Evolutionary conservation across 192 early-diverging fungal species (phyloP), one percentile per base, ranked within the genome.

Genomic region (Backusella morwellensis): DNA sequence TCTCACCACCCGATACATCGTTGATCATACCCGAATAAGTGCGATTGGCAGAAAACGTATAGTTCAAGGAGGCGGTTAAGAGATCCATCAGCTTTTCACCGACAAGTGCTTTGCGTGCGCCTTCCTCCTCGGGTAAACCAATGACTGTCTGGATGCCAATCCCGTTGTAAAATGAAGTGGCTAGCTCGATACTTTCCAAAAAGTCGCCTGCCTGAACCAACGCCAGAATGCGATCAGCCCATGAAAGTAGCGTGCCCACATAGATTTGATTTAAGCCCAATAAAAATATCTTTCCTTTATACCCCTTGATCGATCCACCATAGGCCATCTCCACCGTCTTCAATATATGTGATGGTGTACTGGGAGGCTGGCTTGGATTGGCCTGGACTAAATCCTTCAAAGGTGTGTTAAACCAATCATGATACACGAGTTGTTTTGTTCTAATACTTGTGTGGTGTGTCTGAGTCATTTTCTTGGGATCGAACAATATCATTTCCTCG

Each of bases 401-500:
- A 26, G 84, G 67, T 0, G 70, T 36, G 2, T 72, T 79, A 44
- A 83, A 90, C 75, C 83, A 83, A 75, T 90, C 87, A 67, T 90
- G 89, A 69, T 87, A 90, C 3, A 90, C 84, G 52, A 90, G 77
- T 56, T 88, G 85, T 29, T 87, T 82, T 36, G 74, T 74, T 21
- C 84, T 72, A 19, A 87, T 81, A 75, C 79, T 85, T 21, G 79
- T 81, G 12, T 81, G 70, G 66, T 90, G 87, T 15, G 85, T 88
- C 59, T 85, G 83, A 6, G 66, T 75, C 85, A 90, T 86, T 35
- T 72, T 68, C 56, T 84, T 87, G 1, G 87, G 87, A 75, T 90
- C 87, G 72, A 90, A 90, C 2, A 90, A 80, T 21, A 90, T 80
- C 70, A 90, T 85, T 11, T 87, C 86, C 73, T 90, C 89, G 0